Evolutionary conservation across 2,329 filamentous ascomycete genomes (phyloP).

Genomic region (Fusarium metavorans): DNA sequence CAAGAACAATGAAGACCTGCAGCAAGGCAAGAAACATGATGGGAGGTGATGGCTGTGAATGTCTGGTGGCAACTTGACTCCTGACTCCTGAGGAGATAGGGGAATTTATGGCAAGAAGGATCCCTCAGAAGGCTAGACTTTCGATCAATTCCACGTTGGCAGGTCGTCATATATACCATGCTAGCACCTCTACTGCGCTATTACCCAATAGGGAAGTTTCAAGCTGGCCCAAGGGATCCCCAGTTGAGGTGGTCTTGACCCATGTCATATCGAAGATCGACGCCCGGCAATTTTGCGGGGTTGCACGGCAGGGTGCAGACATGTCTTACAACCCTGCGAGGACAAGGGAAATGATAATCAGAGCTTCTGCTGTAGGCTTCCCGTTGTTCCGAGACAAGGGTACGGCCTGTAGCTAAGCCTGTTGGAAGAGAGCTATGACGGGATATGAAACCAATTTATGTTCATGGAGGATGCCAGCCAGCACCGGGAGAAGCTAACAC

Average conservation of each 20-base stretch:
- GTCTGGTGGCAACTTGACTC: background rate
- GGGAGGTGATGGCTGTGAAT: background rate
- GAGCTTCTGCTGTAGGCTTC: background rate
- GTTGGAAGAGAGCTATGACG: background rate
- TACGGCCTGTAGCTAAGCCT: background rate
- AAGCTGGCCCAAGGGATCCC: background rate
- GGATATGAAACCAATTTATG: background rate
- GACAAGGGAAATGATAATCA: background rate
- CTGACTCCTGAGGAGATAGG: background rate
- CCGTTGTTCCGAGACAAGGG: background rate
- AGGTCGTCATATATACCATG: background rate
- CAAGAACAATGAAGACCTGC: background rate
- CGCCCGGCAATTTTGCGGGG: background rate
- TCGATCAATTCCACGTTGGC: background rate
- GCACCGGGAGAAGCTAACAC: background rate
- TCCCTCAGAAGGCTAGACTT: background rate
- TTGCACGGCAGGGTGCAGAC: background rate
- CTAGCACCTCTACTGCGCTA: background rate
- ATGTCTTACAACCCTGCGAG: background rate
- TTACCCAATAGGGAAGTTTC: background rate
- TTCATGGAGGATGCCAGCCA: background rate
- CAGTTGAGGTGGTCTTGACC: background rate
- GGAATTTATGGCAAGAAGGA: background rate
- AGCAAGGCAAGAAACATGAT: background rate
- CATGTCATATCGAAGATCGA: background rate